phyloP scores from a whole-genome alignment of 352 stramenopile genomes.

The Plasmopara viticola region DNA sequence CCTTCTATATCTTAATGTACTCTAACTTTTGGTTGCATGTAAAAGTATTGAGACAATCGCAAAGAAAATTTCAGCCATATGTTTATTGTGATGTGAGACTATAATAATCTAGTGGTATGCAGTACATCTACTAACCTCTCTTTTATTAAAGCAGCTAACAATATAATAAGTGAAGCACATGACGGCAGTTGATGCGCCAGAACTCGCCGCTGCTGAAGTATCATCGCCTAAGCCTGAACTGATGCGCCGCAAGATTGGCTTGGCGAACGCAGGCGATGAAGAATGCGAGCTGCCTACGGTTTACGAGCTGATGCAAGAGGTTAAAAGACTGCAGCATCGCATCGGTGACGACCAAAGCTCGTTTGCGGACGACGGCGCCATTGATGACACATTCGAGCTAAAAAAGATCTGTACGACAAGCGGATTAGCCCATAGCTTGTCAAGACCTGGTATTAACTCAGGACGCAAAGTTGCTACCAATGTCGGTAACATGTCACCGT shows the following conservation, averaged over 20 bases:
- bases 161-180: neutral
- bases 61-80: too few species aligned
- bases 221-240: too few species aligned
- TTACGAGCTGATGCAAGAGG: slow-evolving; percentile 46
- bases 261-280: slow-evolving; percentile 21
- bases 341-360: slow-evolving; percentile 26
- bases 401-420: slow-evolving; percentile 16
- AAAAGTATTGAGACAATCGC: too few species aligned
- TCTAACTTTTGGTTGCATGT: too few species aligned
- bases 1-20: too few species aligned
- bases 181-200: slow-evolving; percentile 3
- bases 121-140: too few species aligned
- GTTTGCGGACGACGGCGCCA: slow-evolving; percentile 14
- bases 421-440: slow-evolving; percentile 21
- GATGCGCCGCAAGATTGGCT: slow-evolving; percentile 22
- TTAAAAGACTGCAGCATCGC: slow-evolving; percentile 41
- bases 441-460: slow-evolving; percentile 22
- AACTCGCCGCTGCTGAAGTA: too few species aligned
- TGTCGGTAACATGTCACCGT: slow-evolving; percentile 24
- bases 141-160: too few species aligned
- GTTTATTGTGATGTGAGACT: too few species aligned
- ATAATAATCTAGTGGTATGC: too few species aligned
- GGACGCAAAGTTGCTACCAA: slow-evolving; percentile 22
- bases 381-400: slow-evolving; percentile 22
- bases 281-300: slow-evolving; percentile 37